Conservation (phyloP, 169 alveolate species). For the Cryptosporidium viatorum region DNA sequence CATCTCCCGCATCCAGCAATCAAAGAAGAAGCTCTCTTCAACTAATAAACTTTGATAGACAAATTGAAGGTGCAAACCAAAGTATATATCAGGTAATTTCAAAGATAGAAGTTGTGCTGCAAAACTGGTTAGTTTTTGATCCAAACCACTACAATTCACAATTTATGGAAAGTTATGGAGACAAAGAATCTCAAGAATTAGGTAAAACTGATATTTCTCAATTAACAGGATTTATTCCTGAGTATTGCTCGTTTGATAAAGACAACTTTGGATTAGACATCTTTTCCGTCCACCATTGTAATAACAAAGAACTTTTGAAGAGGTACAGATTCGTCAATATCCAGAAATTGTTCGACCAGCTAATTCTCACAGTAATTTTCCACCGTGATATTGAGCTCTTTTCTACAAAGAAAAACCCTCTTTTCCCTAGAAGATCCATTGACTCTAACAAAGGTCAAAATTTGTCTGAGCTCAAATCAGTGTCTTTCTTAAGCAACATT, state of each 20-base stretch:
- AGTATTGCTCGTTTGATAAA: slow-evolving; percentile 6
- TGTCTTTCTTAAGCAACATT: background rate
- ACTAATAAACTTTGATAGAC: slow-evolving; percentile 7
- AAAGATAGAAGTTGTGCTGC: background rate
- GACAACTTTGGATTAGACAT: slow-evolving; percentile 2
- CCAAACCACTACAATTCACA: background rate
- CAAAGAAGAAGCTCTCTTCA: slow-evolving; percentile 54
- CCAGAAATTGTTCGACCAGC: slow-evolving; percentile 52
- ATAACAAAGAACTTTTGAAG: background rate
- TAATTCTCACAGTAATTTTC: slow-evolving; percentile 24
- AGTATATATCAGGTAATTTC: background rate
- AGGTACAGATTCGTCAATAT: slow-evolving; percentile 13
- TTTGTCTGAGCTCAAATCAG: background rate
- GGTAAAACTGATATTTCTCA: background rate
- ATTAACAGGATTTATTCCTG: background rate
- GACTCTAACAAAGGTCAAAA: background rate
- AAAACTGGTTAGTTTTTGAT: slow-evolving; percentile 27
- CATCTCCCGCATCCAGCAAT: slow-evolving; percentile 18
- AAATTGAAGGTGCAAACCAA: slow-evolving; percentile 1
- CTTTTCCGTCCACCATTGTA: background rate
- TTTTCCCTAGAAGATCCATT: slow-evolving; percentile 23
- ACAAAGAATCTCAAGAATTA: slow-evolving; percentile 5
- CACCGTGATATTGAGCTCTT: slow-evolving; percentile 48
- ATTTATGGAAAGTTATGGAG: background rate
- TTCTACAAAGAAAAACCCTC: background rate